Evolutionary conservation across 2,329 filamentous ascomycete species (phyloP), one percentile per base, ranked within the genome.

Genomic region (Paracorniculantispora psalliotae): DNA sequence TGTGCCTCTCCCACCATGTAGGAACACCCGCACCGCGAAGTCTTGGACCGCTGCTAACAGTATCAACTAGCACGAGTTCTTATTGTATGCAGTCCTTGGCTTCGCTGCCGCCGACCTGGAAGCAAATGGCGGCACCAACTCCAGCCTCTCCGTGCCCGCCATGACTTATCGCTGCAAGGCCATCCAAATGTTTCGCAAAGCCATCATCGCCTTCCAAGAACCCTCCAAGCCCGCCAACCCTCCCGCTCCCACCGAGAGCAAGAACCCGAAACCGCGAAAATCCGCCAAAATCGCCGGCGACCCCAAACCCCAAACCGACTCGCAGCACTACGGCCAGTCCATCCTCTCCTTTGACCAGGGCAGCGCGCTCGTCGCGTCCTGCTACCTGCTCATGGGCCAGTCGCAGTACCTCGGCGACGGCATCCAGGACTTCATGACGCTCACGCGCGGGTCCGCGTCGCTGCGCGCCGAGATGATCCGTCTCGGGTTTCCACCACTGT

Each of bases 91-190:
- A 9, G 17, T 56, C 13, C 43, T 56, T 13, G 53, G 53, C 17
- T 48, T 56, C 30, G 53, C 53, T 5, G 54, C 54, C n/a, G 44
- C 44, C 10, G 33, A 57, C 3, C 12, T 57, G 23, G 44, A 57
- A 23, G 54, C 54, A 7, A 57, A 49, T 41, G 54, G 54, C 17
- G 44, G 43, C 10, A 41, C 43, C 4, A 56, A 56, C 17, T 48
- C 53, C 1, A 56, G 30, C 23, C 53, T 57, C 9, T 57, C 54
- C 19, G 43, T 57, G 7, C 54, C 54, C 2, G 54, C 54, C 44
- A 57, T 57, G 54, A 39, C 44, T 3, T 57, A 57, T 25, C 54
- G 54, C 23, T 57, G 33, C 54, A 49, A 57, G 23, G 54, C 54
- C 9, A 57, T 57, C 10, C 54, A 57, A 17, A 33, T 57, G 2